phyloP scores from a whole-genome alignment of 1,139 yeast species.

The Pichia sp. region DNA sequence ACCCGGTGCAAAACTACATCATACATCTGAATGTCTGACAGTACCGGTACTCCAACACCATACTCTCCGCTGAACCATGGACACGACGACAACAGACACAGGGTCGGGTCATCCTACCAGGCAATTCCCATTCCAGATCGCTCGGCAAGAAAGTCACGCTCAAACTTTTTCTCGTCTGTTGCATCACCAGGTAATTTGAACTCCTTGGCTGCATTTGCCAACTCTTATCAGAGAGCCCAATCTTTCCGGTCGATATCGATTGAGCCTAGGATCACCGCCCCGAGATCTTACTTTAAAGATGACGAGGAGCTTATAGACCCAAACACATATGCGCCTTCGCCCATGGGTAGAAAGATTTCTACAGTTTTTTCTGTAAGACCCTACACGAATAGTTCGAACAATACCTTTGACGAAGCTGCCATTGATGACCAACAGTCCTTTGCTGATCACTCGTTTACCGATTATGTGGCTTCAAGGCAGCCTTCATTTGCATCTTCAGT shows the following conservation, averaged over 20 bases:
- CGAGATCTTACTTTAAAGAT: conserved; percentile 49
- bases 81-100: conserved; percentile 2
- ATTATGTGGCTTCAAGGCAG: conserved; percentile 22
- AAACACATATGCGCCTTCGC: conserved; percentile 63
- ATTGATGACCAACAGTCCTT: conserved; percentile 33
- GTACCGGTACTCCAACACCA: conserved; percentile 9
- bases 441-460: conserved; percentile 28
- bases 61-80: conserved; percentile 11
- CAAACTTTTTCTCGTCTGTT: conserved; percentile 29
- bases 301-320: conserved; percentile 68
- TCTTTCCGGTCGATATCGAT: conserved; percentile 54
- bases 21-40: conserved; percentile 2
- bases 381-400: conserved; percentile 14
- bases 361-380: conserved; percentile 38
- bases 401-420: conserved; percentile 35
- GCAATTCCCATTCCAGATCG: conserved; percentile 24
- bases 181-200: conserved; percentile 40
- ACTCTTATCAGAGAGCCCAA: conserved; percentile 75
- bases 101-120: conserved; percentile 11
- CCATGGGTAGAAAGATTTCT: conserved; percentile 61
- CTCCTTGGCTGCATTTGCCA: conserved; percentile 73
- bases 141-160: conserved; percentile 15
- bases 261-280: conserved; percentile 42
- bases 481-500: conserved; percentile 20
- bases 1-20: background rate